phyloP scores from a whole-genome alignment of 2,329 filamentous ascomycete species.

The Biscogniauxia sp. region DNA sequence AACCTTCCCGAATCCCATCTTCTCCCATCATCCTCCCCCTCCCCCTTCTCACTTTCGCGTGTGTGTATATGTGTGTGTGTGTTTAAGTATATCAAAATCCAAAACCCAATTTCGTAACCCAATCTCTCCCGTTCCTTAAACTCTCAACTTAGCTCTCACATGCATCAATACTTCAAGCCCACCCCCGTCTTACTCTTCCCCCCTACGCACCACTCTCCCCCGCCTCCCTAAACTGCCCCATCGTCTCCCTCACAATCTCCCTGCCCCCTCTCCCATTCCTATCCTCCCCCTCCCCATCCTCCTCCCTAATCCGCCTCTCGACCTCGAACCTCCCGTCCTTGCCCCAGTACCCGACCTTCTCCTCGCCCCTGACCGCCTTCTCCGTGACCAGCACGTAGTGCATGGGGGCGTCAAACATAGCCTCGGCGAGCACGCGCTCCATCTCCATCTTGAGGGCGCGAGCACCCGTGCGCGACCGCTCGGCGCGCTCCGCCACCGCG shows the following conservation, averaged over 20 bases:
- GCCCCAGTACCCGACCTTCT: slow-evolving; percentile 62
- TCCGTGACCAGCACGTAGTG: slow-evolving; percentile 74
- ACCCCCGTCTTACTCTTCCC: no score
- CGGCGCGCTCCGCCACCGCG: slow-evolving; percentile 70
- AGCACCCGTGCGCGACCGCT: slow-evolving; percentile 67
- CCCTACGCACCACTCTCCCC: slow-evolving; percentile 33
- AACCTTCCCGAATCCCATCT: no score
- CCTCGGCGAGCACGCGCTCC: slow-evolving; percentile 73
- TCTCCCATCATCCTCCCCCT: no score
- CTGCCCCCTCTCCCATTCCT: slow-evolving; percentile 8
- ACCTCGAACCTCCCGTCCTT: slow-evolving; percentile 69
- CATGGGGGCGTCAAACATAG: slow-evolving; percentile 78
- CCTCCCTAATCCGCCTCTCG: slow-evolving; percentile 65
- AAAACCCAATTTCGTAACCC: no score
- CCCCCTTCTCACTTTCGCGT: no score
- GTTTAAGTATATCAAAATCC: no score
- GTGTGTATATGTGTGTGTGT: no score
- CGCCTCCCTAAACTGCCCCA: slow-evolving; percentile 32
- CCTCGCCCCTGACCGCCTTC: slow-evolving; percentile 60
- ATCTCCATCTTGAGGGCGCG: slow-evolving; percentile 77
- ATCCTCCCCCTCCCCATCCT: slow-evolving; percentile 41
- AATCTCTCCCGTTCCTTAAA: no score
- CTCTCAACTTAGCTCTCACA: no score
- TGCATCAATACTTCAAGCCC: no score
- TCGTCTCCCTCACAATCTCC: slow-evolving; percentile 15